A percentile compares a stretch with the other conserved stretches of the same genome.
Conservation (phyloP, 2,329 filamentous ascomycete genomes). For the Penicillium sp. region DNA sequence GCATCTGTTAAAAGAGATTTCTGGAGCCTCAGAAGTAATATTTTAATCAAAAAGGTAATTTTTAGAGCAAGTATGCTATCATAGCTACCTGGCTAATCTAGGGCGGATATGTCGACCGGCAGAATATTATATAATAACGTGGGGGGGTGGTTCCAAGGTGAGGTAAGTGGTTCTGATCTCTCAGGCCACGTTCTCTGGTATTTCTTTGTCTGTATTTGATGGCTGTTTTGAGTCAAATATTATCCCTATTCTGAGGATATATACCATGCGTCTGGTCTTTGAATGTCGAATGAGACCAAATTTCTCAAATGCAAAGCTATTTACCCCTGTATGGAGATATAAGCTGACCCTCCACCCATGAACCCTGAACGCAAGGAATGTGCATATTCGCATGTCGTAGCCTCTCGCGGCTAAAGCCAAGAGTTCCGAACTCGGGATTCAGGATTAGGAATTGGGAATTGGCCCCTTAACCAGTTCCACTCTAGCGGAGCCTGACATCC, state of each 20-base stretch:
- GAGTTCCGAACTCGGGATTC: not conserved
- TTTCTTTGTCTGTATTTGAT: not conserved
- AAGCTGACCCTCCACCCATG: not conserved
- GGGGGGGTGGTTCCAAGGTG: too few species aligned
- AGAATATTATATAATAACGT: too few species aligned
- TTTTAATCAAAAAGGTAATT: too few species aligned
- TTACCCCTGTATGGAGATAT: not conserved
- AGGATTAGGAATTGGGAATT: not conserved
- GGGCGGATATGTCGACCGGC: too few species aligned
- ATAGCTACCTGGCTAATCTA: too few species aligned
- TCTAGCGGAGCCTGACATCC: not conserved
- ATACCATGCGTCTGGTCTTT: not conserved
- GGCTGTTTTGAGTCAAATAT: not conserved
- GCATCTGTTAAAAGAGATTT: too few species aligned
- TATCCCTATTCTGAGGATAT: not conserved
- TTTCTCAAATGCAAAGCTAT: not conserved
- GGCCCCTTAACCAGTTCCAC: conserved; percentile 3
- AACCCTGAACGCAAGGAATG: not conserved
- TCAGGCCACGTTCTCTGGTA: not conserved
- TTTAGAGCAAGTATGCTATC: too few species aligned
- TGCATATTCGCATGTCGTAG: not conserved
- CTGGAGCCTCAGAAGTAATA: too few species aligned
- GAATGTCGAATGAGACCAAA: not conserved
- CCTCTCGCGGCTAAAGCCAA: not conserved
- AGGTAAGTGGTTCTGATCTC: not conserved